These are phyloP conservation scores for Suillus ampliporus DNA, from an alignment of 768 basidiomycete species.

Conservation along the genomic window DNA sequence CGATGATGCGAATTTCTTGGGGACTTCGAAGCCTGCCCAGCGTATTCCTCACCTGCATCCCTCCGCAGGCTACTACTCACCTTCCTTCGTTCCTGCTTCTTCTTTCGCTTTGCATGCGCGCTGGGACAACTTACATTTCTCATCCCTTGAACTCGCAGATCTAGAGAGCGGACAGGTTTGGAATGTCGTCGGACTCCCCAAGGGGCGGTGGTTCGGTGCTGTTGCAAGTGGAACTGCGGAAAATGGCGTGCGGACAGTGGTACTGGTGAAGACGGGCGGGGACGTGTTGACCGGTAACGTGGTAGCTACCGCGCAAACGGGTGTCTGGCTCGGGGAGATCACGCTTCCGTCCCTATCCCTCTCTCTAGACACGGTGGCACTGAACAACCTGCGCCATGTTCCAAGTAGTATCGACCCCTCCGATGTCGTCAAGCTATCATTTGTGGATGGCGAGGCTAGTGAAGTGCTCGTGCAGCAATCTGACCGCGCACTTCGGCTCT, in stretches of 20 bases:
- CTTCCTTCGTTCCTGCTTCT: conserved; percentile 54
- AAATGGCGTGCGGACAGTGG: conserved; percentile 52
- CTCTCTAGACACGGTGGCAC: conserved; percentile 36
- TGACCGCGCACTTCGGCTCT: conserved; percentile 53
- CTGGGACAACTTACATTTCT: conserved; percentile 70
- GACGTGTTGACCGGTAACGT: conserved; percentile 65
- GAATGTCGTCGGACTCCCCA: conserved; percentile 60
- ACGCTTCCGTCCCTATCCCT: conserved; percentile 48
- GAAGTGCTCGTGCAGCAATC: conserved; percentile 68
- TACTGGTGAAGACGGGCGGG: conserved; percentile 68
- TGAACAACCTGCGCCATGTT: conserved; percentile 57
- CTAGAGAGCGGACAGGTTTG: conserved; percentile 47
- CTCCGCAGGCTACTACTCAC: conserved; percentile 65
- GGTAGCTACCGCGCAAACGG: conserved; percentile 65
- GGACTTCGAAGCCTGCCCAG: conserved; percentile 39
- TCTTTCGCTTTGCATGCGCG: conserved; percentile 63
- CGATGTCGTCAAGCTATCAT: conserved; percentile 55
- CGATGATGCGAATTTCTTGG: conserved; percentile 9
- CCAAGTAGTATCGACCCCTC: conserved; percentile 52
- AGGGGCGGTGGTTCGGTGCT: conserved; percentile 70
- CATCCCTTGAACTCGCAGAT: conserved; percentile 69
- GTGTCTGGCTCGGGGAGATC: conserved; percentile 69
- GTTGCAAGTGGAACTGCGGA: conserved; percentile 52
- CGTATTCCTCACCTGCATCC: conserved; percentile 53
- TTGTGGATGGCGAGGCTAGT: conserved; percentile 51